Evolutionary conservation across 352 stramenopile genomes (phyloP).

Genomic region (Albugo laibachii): DNA sequence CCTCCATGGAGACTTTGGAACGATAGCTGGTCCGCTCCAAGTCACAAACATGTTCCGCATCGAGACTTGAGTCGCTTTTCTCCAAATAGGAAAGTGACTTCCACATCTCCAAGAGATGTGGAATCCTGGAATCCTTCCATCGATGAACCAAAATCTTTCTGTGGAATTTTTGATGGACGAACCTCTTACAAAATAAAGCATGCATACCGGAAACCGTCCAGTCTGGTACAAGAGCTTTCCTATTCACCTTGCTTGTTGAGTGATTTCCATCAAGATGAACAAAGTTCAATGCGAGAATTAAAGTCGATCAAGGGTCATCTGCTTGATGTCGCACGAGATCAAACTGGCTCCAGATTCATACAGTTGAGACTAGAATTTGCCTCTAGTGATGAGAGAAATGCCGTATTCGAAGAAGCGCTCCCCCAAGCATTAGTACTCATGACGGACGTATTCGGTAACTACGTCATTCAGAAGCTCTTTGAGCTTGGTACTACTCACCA

Average conservation of each 20-base stretch:
- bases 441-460: conserved; percentile 97
- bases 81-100: no score
- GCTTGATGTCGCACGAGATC: conserved; percentile 70
- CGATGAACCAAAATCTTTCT: no score
- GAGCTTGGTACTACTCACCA: conserved; percentile 84
- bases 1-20: no score
- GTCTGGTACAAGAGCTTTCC: no score
- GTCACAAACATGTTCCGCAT: no score
- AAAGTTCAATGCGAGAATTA: conserved; percentile 69
- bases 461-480: conserved; percentile 97
- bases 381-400: conserved; percentile 37
- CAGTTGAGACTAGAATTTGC: conserved; percentile 78
- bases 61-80: no score
- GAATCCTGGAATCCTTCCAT: no score
- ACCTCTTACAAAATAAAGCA: no score
- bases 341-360: conserved; percentile 72
- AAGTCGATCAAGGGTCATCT: conserved; percentile 66
- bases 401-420: conserved; percentile 71
- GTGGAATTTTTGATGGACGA: no score
- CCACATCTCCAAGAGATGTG: no score
- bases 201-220: no score
- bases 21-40: no score
- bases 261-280: conserved; percentile 48
- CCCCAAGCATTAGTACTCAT: conserved; percentile 64
- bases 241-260: conserved; percentile 53